Evolutionary conservation across 306 rosid genomes (phyloP).

Genomic region (Cucurbita ficifolia): DNA sequence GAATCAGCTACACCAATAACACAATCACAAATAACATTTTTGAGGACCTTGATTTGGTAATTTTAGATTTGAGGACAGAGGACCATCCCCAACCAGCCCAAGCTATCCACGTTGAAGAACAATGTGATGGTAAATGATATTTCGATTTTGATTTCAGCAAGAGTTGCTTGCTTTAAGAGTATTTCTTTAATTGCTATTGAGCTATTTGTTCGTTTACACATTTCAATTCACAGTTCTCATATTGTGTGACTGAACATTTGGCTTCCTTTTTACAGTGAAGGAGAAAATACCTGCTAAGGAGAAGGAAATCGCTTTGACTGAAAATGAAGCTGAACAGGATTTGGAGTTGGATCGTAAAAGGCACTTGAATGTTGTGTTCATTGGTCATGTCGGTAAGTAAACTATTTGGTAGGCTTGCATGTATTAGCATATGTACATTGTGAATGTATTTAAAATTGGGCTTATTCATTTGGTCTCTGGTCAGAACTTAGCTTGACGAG

Average conservation of each 20-base stretch:
- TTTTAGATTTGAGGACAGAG: slow-evolving; percentile 38
- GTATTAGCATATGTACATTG: background rate
- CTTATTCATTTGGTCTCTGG: background rate
- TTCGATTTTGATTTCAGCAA: background rate
- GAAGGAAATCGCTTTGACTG: slow-evolving; percentile 23
- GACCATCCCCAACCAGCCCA: slow-evolving; percentile 9
- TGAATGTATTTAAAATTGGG: background rate
- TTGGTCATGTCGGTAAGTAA: slow-evolving; percentile 93
- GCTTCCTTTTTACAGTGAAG: slow-evolving; percentile 25
- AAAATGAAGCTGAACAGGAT: slow-evolving; percentile 21
- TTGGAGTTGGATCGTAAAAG: slow-evolving; percentile 32
- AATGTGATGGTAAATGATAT: slow-evolving; percentile 25
- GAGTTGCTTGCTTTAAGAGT: background rate
- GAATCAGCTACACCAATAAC: background rate
- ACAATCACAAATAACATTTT: background rate
- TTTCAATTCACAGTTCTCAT: background rate
- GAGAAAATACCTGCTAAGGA: slow-evolving; percentile 11
- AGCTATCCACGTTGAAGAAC: slow-evolving; percentile 31
- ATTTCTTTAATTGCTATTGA: background rate
- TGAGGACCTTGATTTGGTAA: background rate
- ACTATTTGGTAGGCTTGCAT: background rate
- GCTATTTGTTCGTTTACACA: background rate
- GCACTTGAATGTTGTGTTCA: slow-evolving; percentile 84
- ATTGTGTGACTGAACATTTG: slow-evolving; percentile 8
- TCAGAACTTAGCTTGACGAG: background rate